A percentile compares a stretch with the other conserved stretches of the same genome.
Evolutionary conservation across 2,329 filamentous ascomycete species (phyloP).

Genomic region (Camptophora hylomeconis): DNA sequence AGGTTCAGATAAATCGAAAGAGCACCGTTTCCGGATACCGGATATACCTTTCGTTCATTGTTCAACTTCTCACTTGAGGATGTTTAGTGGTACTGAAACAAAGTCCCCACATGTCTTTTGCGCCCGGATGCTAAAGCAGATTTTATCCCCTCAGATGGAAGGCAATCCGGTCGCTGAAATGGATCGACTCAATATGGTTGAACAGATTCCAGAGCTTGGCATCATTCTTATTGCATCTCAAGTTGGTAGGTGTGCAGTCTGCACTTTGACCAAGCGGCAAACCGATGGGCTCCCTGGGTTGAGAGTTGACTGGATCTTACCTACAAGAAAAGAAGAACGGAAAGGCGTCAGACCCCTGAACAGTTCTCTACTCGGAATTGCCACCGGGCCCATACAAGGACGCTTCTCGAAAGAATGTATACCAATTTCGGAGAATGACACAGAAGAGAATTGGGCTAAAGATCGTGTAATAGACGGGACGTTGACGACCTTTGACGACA

Average conservation of each 20-base stretch:
- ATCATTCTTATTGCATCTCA: constrained; percentile 45
- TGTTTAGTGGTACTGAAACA: constrained; percentile 13
- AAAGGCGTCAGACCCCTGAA: constrained; percentile 28
- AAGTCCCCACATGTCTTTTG: constrained; percentile 15
- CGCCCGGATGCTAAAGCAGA: constrained; percentile 15
- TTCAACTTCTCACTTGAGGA: constrained; percentile 11
- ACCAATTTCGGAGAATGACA: no score
- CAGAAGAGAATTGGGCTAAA: no score
- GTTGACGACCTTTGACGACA: constrained; percentile 5
- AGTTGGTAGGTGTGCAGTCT: constrained; percentile 42
- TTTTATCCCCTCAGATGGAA: constrained; percentile 10
- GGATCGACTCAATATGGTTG: constrained; percentile 45
- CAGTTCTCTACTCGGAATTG: constrained; percentile 40
- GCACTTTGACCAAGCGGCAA: constrained; percentile 34
- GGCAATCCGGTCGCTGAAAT: constrained; percentile 9
- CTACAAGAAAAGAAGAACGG: constrained; percentile 37
- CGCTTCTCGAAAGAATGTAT: no score
- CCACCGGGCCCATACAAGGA: constrained; percentile 44
- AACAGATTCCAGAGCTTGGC: constrained; percentile 46
- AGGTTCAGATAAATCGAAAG: no score
- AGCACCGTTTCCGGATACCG: no score
- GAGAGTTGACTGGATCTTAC: constrained; percentile 44
- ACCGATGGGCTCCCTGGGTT: constrained; percentile 30
- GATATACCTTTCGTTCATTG: constrained; percentile 16
- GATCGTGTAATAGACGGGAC: background rate